phyloP scores from a whole-genome alignment of 139 green algal species.

The Closterium sp. region DNA sequence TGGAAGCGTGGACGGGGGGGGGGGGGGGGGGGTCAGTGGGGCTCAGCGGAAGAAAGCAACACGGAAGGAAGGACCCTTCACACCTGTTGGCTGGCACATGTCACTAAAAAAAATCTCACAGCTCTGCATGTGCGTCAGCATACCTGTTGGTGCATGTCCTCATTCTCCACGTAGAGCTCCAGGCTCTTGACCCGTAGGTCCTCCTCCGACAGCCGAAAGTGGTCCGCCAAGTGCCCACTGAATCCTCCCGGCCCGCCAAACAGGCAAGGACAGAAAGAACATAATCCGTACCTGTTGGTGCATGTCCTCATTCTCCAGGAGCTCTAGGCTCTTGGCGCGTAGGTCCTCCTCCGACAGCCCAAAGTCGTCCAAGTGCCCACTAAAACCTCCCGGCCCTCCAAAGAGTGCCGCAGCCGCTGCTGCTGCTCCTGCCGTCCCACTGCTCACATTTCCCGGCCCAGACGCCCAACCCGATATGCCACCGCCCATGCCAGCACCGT shows the following conservation, averaged over 20 bases:
- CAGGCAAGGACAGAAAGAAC: too few relatives aligned
- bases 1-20: neutral
- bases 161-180: slow-evolving; percentile 14
- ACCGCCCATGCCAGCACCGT: neutral
- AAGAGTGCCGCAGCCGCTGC: neutral
- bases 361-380: neutral
- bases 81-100: too few relatives aligned
- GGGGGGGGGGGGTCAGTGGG: neutral
- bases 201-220: slow-evolving; percentile 32
- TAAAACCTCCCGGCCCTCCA: neutral
- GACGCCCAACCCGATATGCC: neutral
- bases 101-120: too few relatives aligned
- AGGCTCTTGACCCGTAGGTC: slow-evolving; percentile 25
- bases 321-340: slow-evolving; percentile 27
- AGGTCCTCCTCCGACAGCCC: slow-evolving; percentile 28
- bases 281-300: slow-evolving; percentile 35
- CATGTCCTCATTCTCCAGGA: slow-evolving; percentile 37
- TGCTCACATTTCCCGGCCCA: neutral
- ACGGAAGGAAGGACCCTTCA: too few relatives aligned
- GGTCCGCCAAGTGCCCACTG: neutral
- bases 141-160: slow-evolving; percentile 37
- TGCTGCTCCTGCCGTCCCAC: neutral
- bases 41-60: too few relatives aligned
- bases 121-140: neutral
- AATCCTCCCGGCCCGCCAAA: neutral